Evolutionary conservation across 805 yeast genomes (phyloP).

Genomic region (Pichia occidentalis): DNA sequence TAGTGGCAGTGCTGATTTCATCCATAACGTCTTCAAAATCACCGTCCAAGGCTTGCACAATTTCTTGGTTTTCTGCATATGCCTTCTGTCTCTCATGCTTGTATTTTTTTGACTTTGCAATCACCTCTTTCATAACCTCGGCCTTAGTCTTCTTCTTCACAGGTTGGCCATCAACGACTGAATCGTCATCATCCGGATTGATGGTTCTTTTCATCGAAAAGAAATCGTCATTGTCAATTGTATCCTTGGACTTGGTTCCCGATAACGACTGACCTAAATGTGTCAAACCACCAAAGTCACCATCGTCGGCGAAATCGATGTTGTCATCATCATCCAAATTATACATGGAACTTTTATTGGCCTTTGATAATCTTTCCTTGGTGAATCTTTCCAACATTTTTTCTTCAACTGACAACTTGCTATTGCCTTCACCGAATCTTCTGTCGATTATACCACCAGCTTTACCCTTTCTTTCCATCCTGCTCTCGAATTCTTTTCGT

Average conservation of each 20-base stretch:
- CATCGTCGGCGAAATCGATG: conserved; percentile 47
- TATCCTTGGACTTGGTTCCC: conserved; percentile 25
- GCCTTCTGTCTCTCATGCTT: conserved; percentile 68
- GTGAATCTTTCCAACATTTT: conserved; percentile 94
- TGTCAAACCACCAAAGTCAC: conserved; percentile 54
- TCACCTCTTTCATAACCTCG: conserved; percentile 80
- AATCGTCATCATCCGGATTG: conserved; percentile 17
- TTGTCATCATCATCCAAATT: conserved; percentile 65
- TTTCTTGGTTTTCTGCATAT: conserved; percentile 52
- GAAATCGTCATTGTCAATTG: conserved; percentile 28
- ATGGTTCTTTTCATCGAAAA: conserved; percentile 30
- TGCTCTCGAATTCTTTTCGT: conserved; percentile 55
- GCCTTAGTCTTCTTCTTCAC: conserved; percentile 68
- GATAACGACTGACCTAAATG: conserved; percentile 72
- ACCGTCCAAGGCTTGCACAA: conserved; percentile 64
- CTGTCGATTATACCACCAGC: conserved; percentile 78
- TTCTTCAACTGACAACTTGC: conserved; percentile 72
- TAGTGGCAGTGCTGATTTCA: conserved; percentile 26
- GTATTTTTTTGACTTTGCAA: conserved; percentile 73
- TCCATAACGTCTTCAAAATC: conserved; percentile 63
- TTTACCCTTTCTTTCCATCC: conserved; percentile 56
- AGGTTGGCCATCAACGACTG: conserved; percentile 35
- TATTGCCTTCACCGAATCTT: conserved; percentile 85
- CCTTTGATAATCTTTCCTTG: conserved; percentile 65
- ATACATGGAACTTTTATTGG: conserved; percentile 54